phyloP scores from a whole-genome alignment of 129 eudicot species.

The Silybum marianum region DNA sequence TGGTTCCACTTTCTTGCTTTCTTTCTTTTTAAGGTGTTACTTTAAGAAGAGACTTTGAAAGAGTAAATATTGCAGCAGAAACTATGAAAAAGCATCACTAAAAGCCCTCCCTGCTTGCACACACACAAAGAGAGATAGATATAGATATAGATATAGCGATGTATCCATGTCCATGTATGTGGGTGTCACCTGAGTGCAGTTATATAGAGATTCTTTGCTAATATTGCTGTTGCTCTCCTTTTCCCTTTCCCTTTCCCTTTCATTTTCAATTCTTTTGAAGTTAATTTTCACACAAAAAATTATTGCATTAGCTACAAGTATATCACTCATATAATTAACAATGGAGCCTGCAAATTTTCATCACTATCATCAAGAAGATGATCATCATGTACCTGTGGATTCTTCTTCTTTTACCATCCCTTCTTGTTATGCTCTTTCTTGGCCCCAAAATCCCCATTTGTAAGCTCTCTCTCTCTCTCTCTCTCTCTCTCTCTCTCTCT shows the following conservation, averaged over 20 bases:
- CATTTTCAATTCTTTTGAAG: constrained; percentile 26
- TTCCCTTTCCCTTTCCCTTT: constrained; percentile 18
- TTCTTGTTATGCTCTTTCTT: constrained; percentile 43
- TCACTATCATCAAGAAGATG: constrained; percentile 49
- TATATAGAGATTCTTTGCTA: constrained; percentile 24
- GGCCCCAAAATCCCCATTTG: constrained; percentile 62
- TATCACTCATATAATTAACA: constrained; percentile 1
- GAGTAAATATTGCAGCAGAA: constrained; percentile 50
- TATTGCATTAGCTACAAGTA: neutral
- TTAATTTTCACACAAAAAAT: neutral
- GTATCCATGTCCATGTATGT: constrained; percentile 38
- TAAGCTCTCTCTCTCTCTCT: constrained; percentile 45
- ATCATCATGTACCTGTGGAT: constrained; percentile 42
- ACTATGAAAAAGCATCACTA: constrained; percentile 43
- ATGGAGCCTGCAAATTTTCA: constrained; percentile 77
- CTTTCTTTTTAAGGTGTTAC: constrained; percentile 54
- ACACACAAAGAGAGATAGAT: constrained; percentile 8
- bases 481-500: constrained; percentile 29
- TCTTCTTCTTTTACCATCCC: constrained; percentile 26
- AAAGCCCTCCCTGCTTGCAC: constrained; percentile 34
- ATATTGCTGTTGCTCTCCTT: constrained; percentile 36
- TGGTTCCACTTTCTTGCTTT: constrained; percentile 25
- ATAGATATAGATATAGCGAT: neutral
- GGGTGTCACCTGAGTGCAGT: constrained; percentile 53
- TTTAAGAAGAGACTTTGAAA: constrained; percentile 54